Percentiles rank a stretch among this genome's conserved stretches.
Conservation (phyloP, 192 early-diverging fungal species). For the Paraglomus occultum region DNA sequence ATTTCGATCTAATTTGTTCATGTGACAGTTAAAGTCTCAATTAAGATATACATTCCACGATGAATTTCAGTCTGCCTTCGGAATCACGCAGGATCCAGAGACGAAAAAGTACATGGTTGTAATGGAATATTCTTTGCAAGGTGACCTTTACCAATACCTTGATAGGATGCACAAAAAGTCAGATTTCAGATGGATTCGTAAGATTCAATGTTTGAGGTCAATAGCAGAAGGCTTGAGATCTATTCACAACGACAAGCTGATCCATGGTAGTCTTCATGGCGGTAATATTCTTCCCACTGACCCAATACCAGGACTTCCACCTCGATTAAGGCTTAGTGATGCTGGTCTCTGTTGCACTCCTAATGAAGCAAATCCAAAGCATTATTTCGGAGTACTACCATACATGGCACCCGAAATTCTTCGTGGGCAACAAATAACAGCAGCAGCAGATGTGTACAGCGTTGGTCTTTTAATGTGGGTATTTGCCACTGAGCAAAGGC, state of each 20-base stretch:
- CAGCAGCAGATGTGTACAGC: slow-evolving; percentile 6
- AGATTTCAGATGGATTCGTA: no score
- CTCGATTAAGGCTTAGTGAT: neutral
- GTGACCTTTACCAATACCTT: slow-evolving; percentile 5
- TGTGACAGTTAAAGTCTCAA: neutral
- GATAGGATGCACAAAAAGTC: neutral
- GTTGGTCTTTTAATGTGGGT: slow-evolving; percentile 30
- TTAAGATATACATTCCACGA: neutral
- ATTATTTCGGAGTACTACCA: neutral
- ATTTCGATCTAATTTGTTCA: no score
- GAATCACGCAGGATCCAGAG: slow-evolving; percentile 6
- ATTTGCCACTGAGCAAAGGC: slow-evolving; percentile 16
- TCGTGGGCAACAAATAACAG: neutral
- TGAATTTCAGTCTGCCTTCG: neutral
- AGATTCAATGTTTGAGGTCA: no score
- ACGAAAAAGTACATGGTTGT: slow-evolving; percentile 4
- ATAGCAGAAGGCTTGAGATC: no score
- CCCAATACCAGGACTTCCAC: neutral
- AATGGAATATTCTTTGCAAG: neutral
- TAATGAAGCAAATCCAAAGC: neutral
- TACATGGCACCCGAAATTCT: slow-evolving; percentile 4
- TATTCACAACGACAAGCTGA: no score
- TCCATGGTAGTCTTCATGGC: neutral
- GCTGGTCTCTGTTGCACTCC: neutral
- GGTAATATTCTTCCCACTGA: slow-evolving; percentile 1